A percentile compares a stretch with the other conserved stretches of the same genome.
Conservation (phyloP, 1,284 basidiomycete species). For the Cystobasidium pallidum region DNA sequence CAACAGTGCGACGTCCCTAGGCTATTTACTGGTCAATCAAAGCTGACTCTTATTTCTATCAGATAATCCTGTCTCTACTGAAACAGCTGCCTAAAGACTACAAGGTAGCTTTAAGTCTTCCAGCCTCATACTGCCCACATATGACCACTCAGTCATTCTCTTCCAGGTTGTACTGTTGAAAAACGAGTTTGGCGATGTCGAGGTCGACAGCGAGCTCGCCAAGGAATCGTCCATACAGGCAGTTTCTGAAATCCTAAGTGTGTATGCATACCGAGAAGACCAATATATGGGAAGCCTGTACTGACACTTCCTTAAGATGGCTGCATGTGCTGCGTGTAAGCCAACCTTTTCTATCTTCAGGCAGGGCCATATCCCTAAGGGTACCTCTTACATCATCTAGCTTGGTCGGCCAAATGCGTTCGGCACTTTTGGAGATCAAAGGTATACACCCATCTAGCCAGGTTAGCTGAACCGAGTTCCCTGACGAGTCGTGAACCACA, state of each 20-base stretch:
- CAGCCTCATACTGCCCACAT: background rate
- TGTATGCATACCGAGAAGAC: background rate
- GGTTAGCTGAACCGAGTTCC: background rate
- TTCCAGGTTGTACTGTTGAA: constrained; percentile 73
- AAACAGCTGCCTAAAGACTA: constrained; percentile 77
- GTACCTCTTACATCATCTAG: background rate
- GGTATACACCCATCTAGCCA: constrained; percentile 59
- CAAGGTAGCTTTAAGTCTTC: constrained; percentile 56
- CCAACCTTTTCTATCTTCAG: constrained; percentile 11
- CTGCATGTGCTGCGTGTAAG: constrained; percentile 71
- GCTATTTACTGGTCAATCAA: background rate
- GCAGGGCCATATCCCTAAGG: background rate
- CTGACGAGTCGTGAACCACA: constrained; percentile 11
- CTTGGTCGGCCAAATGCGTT: constrained; percentile 88
- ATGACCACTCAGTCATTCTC: background rate
- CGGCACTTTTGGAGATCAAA: constrained; percentile 79
- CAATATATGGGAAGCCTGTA: background rate
- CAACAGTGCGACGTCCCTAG: constrained; percentile 5
- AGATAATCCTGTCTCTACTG: constrained; percentile 76
- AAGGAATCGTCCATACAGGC: constrained; percentile 77
- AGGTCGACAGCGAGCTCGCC: constrained; percentile 85
- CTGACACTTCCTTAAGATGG: constrained; percentile 23
- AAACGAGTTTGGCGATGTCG: constrained; percentile 82
- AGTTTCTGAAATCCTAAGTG: constrained; percentile 87
- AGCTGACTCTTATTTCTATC: background rate